Evolutionary conservation across 2,329 filamentous ascomycete species (phyloP), one percentile per base, ranked within the genome.

Genomic region (Penicillium sumatraense): DNA sequence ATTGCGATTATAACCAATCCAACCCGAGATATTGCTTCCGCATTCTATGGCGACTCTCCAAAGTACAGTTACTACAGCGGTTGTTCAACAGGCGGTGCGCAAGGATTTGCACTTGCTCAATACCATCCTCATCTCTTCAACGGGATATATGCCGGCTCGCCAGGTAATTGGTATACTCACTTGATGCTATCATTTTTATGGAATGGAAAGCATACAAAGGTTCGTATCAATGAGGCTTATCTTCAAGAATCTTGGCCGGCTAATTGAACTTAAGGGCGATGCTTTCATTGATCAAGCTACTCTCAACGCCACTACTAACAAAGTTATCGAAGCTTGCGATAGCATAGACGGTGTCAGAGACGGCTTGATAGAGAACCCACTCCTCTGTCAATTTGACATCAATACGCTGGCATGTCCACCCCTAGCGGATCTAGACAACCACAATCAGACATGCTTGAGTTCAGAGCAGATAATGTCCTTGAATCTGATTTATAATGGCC

Each of bases 51-150:
- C 6, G 35, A 54, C 36, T 31, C 54, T 11, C 67, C 72, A 3
- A 64, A 52, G 3, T 66, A 74, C 38, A 72, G 67, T 8, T 79
- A 78, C 56, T 78, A 77, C 54, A 58, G 63, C 23, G 76, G 76
- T 5, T 79, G 75, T 47, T 75, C 71, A 0, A 77, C 75, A 3
- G 77, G 75, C 7, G 76, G 77, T 8, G 71, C 71, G 6, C 75
- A 79, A 64, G 77, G 73, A 0, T 75, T 74, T 54, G 72, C 76
- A 23, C 59, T 75, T n/a, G 73, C 74, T 2, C 72, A 77, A 48
- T 73, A 63, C 14, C 71, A 78, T 51, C 75, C 76, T 0, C 60
- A 71, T 1, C 64, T 78, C 5, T 79, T 80, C 40, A 75, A 79
- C 56, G 76, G 77, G 1, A 77, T 79, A 5, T 62, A 72, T 33